phyloP scores from a whole-genome alignment of 352 stramenopile genomes.

The Globisporangium spiculum region DNA sequence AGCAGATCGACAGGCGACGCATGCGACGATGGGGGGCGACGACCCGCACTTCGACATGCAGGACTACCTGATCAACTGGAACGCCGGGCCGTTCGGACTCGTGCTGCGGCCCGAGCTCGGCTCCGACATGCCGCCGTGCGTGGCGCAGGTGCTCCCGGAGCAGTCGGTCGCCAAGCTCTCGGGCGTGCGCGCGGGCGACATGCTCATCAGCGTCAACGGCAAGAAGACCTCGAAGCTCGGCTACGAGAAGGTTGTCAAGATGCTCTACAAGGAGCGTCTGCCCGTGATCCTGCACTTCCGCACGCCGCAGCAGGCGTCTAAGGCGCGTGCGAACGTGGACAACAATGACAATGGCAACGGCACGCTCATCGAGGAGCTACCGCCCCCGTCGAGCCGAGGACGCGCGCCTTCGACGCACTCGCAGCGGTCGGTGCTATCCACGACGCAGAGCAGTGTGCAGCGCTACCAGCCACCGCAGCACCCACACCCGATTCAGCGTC shows the following conservation, averaged over 20 bases:
- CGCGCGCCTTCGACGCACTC: not conserved
- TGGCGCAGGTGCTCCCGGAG: conserved; percentile 66
- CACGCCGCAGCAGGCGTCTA: conserved; percentile 31
- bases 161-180: conserved; percentile 71
- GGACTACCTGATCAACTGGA: conserved; percentile 87
- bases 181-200: conserved; percentile 57
- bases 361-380: conserved; percentile 6
- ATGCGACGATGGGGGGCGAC: conserved; percentile 14
- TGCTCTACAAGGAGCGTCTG: conserved; percentile 76
- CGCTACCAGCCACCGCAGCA: not conserved
- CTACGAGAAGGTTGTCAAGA: conserved; percentile 76
- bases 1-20: not conserved
- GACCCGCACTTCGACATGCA: conserved; percentile 35
- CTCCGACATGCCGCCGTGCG: conserved; percentile 73
- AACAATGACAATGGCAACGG: conserved; percentile 17
- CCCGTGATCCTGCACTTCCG: conserved; percentile 78
- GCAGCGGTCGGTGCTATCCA: conserved; percentile 7
- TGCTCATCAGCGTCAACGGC: conserved; percentile 78
- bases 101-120: conserved; percentile 70
- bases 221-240: conserved; percentile 71
- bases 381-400: conserved; percentile 1
- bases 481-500: conserved; percentile 13
- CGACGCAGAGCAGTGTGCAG: conserved; percentile 14
- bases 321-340: conserved; percentile 17
- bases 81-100: conserved; percentile 70